A percentile compares a stretch with the other conserved stretches of the same genome.
phyloP scores from a whole-genome alignment of 2,329 filamentous ascomycete genomes.

The Colletotrichum lupini region DNA sequence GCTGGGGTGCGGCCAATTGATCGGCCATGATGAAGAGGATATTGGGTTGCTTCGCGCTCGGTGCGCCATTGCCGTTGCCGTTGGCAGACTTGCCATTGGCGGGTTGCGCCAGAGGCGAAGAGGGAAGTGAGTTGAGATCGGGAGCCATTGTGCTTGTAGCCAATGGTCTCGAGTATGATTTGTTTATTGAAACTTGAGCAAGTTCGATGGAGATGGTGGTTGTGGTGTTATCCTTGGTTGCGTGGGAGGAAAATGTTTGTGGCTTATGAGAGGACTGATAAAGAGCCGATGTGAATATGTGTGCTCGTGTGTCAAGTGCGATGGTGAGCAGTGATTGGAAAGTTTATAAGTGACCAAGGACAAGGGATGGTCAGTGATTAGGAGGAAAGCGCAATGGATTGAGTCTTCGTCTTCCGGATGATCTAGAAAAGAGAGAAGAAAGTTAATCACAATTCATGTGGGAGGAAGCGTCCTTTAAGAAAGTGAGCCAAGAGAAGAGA shows the following conservation, averaged over 20 bases:
- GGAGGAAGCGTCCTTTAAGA: conserved; percentile 32
- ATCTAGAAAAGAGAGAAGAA: conserved; percentile 3
- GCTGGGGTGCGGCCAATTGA: conserved; percentile 88
- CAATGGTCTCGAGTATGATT: neutral
- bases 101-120: conserved; percentile 55
- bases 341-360: conserved; percentile 24
- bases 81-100: conserved; percentile 34
- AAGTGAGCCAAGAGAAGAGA: conserved; percentile 21
- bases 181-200: neutral
- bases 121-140: conserved; percentile 78
- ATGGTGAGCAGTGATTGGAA: neutral
- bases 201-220: neutral
- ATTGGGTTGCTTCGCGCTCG: conserved; percentile 50
- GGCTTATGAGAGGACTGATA: neutral
- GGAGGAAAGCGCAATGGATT: conserved; percentile 1
- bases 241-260: neutral
- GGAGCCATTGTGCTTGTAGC: conserved; percentile 67
- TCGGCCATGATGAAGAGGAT: conserved; percentile 92
- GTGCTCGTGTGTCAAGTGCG: neutral
- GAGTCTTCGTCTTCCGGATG: conserved; percentile 12
- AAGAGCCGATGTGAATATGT: neutral
- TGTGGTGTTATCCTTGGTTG: neutral
- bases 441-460: neutral
- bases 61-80: conserved; percentile 37
- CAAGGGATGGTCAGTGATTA: neutral